A percentile compares a stretch with the other conserved stretches of the same genome.
Conservation (phyloP, 2,329 filamentous ascomycete genomes). For the Celoporthe dispersa region DNA sequence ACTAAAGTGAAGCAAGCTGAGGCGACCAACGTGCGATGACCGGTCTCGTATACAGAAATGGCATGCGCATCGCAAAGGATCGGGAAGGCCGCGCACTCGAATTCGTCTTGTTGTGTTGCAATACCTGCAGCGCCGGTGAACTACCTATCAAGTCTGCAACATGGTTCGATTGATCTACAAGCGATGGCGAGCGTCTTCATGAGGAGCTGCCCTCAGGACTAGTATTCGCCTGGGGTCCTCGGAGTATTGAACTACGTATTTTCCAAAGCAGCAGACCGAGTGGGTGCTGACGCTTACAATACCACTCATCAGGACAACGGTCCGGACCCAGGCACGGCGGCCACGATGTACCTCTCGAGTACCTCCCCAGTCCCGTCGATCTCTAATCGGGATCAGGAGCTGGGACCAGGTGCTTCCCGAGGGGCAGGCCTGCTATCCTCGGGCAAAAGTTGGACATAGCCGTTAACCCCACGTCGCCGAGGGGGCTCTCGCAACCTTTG, state of each 20-base stretch:
- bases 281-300: slow-evolving; percentile 8
- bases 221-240: not conserved
- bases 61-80: slow-evolving; percentile 6
- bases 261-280: slow-evolving; percentile 7
- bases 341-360: slow-evolving; percentile 23
- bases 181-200: not conserved
- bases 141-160: not conserved
- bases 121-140: slow-evolving; percentile 1
- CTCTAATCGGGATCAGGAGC: slow-evolving; percentile 22
- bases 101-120: not conserved
- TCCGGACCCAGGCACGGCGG: not conserved
- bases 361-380: slow-evolving; percentile 16
- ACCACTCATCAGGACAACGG: not conserved
- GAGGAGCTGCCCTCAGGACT: not conserved
- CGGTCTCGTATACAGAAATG: not conserved
- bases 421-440: slow-evolving; percentile 18
- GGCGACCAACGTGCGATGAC: not conserved
- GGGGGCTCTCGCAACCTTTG: not conserved
- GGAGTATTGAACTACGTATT: slow-evolving; percentile 3
- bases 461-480: slow-evolving; percentile 13
- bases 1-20: not conserved
- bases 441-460: slow-evolving; percentile 19
- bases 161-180: slow-evolving; percentile 3
- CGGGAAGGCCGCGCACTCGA: not conserved
- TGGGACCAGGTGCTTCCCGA: slow-evolving; percentile 25